Evolutionary conservation across 306 rosid species (phyloP).

Genomic region (Echinosophora koreensis): DNA sequence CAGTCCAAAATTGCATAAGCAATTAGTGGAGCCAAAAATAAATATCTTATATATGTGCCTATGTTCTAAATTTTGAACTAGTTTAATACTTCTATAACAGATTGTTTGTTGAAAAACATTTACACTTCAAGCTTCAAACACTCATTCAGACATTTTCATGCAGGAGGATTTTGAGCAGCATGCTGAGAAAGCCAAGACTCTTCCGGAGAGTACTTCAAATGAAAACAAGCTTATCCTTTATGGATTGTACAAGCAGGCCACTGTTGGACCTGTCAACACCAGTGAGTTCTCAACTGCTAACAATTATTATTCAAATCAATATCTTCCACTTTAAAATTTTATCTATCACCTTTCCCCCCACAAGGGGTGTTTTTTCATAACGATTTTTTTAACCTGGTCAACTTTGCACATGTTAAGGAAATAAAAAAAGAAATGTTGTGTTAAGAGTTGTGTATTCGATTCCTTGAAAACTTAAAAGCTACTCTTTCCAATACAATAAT

Average conservation of each 20-base stretch:
- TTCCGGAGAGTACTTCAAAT: conserved; percentile 68
- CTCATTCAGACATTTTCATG: conserved; percentile 40
- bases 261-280: conserved; percentile 86
- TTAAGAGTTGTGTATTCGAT: no score
- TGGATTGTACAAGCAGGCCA: conserved; percentile 91
- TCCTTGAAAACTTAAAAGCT: no score
- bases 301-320: conserved; percentile 23
- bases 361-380: no score
- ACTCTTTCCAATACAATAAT: no score
- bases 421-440: no score
- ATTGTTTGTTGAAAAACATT: not conserved
- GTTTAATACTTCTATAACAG: not conserved
- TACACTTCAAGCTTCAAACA: conserved; percentile 18
- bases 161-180: conserved; percentile 95
- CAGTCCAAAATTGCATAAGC: no score
- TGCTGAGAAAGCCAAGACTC: conserved; percentile 86
- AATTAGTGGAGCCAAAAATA: not conserved
- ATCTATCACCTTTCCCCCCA: conserved; percentile 3
- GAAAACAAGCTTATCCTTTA: conserved; percentile 85
- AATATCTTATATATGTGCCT: not conserved
- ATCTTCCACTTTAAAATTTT: not conserved
- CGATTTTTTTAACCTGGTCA: no score
- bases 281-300: conserved; percentile 53
- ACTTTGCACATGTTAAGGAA: no score
- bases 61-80: conserved; percentile 11